A percentile compares a stretch with the other conserved stretches of the same genome.
These are phyloP conservation scores for Curvularia sp. DNA, from an alignment of 2,329 filamentous ascomycete genomes.

Conservation along the genomic window DNA sequence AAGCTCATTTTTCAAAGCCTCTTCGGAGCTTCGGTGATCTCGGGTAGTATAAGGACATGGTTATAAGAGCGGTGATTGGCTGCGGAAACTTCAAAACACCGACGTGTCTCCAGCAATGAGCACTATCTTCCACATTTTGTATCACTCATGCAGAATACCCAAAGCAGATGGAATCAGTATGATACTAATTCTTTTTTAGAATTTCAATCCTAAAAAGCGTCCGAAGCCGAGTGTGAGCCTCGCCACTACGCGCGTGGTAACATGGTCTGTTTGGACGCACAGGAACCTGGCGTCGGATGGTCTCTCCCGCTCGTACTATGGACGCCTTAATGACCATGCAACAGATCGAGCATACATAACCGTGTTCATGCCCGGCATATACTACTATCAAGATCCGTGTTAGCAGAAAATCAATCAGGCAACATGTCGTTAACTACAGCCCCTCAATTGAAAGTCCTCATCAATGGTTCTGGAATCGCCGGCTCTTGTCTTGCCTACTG, in stretches of 20 bases:
- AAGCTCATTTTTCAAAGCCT: neutral
- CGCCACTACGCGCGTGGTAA: neutral
- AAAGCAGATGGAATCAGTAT: neutral
- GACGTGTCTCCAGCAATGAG: neutral
- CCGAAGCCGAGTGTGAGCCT: neutral
- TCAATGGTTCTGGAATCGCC: conserved; percentile 51
- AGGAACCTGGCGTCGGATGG: neutral
- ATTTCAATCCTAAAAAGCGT: neutral
- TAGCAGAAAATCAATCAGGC: neutral
- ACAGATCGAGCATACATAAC: neutral
- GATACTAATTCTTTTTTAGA: neutral
- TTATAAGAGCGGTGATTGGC: neutral
- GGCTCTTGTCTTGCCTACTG: conserved; percentile 48
- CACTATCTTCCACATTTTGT: neutral
- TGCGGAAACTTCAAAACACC: neutral
- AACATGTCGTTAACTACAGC: conserved; percentile 15
- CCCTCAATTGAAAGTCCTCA: conserved; percentile 41
- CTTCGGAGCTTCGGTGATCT: neutral
- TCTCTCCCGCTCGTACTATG: neutral
- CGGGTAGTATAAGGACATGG: neutral
- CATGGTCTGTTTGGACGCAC: neutral
- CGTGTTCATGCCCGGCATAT: neutral
- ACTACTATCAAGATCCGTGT: too few species aligned
- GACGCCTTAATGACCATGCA: conserved; percentile 2
- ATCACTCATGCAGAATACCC: neutral